Base-by-base conservation (phyloP, 2,329 filamentous ascomycete genomes). In the Acrocalymma vagum region DNA sequence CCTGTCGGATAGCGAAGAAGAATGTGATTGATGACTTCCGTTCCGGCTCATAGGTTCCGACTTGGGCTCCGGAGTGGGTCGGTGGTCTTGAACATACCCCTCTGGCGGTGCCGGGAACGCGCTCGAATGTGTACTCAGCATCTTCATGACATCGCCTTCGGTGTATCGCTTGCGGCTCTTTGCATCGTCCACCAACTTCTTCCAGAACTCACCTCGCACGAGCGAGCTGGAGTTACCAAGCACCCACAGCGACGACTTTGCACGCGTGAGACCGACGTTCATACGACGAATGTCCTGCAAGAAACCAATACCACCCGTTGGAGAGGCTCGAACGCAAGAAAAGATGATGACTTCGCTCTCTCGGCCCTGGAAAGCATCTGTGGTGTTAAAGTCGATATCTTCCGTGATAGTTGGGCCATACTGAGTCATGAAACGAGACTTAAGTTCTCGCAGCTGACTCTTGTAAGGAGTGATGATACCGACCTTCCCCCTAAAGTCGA, bases 381-480 rank as follows among this genome's bases (percentile, higher is more conserved):
- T 99, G 0, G 94, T 99, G 69, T 99, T 99, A 80, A 99, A 99
- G 55, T 99, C 95, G 52, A 99, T 87, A 14, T 81, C 81, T 21
- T 88, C 85, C 16, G 85, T 79, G 52, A 99, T 91, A 0, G 69
- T 72, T 3, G 88, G 82, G 23, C 93, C 91, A 61, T 88, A 97
- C 28, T 78, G 78, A 10, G 79, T 74, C 7, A 78, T 73, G 67
- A 99, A 99, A 2, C 85, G 84, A 30, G 79, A 77, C 51, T 88
- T 91, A 43, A 99, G 78, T 67, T 91, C 86, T 41, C 80, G 83
- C 10, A 99, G 75, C 67, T 99, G 94, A 14, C 90, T 91, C 67
- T 97, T 99, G 73, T 99, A 99, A 0, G 93, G 94, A 1, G 95
- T 97, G 65, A 99, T 99, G 67, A 99, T 93, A 56, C 94, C 94